These are phyloP conservation scores for Blakeslea trispora DNA, from an alignment of 371 early-diverging fungal species.

Conservation along the genomic window DNA sequence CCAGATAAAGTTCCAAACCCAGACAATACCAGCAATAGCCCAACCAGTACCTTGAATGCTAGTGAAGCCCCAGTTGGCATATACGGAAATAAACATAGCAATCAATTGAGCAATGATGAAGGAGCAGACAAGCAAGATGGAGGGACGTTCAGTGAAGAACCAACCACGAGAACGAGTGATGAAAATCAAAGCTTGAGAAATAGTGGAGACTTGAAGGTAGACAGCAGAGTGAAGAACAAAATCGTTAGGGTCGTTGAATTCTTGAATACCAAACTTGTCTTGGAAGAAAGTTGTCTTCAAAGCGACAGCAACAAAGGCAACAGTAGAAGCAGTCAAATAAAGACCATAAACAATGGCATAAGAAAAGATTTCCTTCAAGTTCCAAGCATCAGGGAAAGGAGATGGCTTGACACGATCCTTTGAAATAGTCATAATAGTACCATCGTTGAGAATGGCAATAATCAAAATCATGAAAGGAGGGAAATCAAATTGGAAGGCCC, in stretches of 20 bases:
- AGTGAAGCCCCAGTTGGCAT: slow-evolving; percentile 64
- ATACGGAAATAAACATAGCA: slow-evolving; percentile 60
- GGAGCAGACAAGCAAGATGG: slow-evolving; percentile 44
- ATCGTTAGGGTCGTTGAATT: slow-evolving; percentile 42
- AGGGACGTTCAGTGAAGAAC: slow-evolving; percentile 58
- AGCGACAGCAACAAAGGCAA: slow-evolving; percentile 48
- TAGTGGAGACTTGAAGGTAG: slow-evolving; percentile 60
- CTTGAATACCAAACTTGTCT: slow-evolving; percentile 38
- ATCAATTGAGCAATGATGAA: slow-evolving; percentile 59
- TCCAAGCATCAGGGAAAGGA: slow-evolving; percentile 59
- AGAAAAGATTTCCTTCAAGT: slow-evolving; percentile 58
- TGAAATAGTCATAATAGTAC: slow-evolving; percentile 63
- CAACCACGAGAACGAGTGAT: slow-evolving; percentile 59
- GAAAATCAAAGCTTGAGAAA: slow-evolving; percentile 62
- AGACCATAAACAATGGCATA: slow-evolving; percentile 58
- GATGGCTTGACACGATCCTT: slow-evolving; percentile 60
- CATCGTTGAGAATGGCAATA: slow-evolving; percentile 61
- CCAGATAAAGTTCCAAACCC: slow-evolving; percentile 79
- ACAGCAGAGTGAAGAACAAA: slow-evolving; percentile 52
- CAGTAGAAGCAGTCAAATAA: slow-evolving; percentile 58
- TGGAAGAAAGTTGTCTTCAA: slow-evolving; percentile 48
- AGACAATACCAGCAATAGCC: slow-evolving; percentile 61
- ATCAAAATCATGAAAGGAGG: slow-evolving; percentile 66
- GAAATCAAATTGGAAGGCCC: slow-evolving; percentile 60
- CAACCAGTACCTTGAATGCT: slow-evolving; percentile 56